phyloP scores from a whole-genome alignment of 495 filamentous ascomycete species.

The Cairneyella variabilis region DNA sequence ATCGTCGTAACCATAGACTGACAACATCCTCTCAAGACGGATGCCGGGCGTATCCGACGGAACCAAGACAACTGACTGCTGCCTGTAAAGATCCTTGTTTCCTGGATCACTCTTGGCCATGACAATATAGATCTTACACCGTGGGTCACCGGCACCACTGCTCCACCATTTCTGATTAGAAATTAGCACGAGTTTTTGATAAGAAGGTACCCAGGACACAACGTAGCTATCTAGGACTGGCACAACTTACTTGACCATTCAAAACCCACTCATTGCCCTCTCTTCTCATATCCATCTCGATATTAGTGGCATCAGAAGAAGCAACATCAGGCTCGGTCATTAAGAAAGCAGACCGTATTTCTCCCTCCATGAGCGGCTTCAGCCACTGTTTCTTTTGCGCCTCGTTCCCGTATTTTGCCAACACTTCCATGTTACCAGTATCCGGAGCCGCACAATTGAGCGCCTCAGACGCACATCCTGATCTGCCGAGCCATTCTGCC shows the following conservation, averaged over 20 bases:
- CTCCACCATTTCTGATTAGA: conserved; percentile 86
- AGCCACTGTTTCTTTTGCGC: conserved; percentile 89
- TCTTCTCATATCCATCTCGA: conserved; percentile 71
- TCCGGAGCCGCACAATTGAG: conserved; percentile 90
- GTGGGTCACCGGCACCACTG: conserved; percentile 83
- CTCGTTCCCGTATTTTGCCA: conserved; percentile 89
- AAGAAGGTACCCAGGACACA: too few species aligned
- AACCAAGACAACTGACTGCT: conserved; percentile 87
- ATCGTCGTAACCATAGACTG: conserved; percentile 91
- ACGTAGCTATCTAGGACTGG: too few species aligned
- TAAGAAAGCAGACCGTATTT: conserved; percentile 85
- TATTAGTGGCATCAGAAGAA: conserved; percentile 85
- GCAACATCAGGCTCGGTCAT: conserved; percentile 92
- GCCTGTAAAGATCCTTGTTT: conserved; percentile 71
- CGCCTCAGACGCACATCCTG: conserved; percentile 74
- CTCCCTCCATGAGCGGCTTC: conserved; percentile 73
- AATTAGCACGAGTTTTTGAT: not conserved
- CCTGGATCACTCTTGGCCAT: conserved; percentile 81
- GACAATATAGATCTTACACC: conserved; percentile 85
- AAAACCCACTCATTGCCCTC: conserved; percentile 82
- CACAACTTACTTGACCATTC: conserved; percentile 66
- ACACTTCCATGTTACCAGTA: conserved; percentile 93
- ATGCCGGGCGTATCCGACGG: conserved; percentile 72
- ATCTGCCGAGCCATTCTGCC: conserved; percentile 85
- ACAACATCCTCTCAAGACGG: conserved; percentile 79